A percentile compares a stretch with the other conserved stretches of the same genome.
Conservation (phyloP, 1,139 yeast species). For the Meyerozyma athensensis region DNA sequence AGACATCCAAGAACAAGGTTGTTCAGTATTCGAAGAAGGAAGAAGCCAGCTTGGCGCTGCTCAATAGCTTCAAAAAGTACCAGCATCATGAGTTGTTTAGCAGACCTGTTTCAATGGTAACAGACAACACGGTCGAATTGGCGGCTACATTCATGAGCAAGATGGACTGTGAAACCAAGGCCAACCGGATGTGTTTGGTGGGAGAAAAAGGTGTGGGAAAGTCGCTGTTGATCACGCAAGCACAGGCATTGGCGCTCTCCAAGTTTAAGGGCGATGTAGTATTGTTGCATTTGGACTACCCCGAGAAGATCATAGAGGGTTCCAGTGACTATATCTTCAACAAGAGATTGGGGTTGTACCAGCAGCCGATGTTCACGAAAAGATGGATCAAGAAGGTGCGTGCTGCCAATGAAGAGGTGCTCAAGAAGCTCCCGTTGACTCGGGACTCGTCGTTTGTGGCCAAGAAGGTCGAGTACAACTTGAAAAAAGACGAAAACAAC, state of each 20-base stretch:
- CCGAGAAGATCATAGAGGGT: slow-evolving; percentile 64
- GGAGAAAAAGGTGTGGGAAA: slow-evolving; percentile 84
- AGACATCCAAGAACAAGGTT: slow-evolving; percentile 15
- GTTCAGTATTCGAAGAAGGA: slow-evolving; percentile 20
- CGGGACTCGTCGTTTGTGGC: slow-evolving; percentile 34
- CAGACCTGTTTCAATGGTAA: slow-evolving; percentile 53
- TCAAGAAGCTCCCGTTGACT: slow-evolving; percentile 47
- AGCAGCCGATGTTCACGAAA: slow-evolving; percentile 78
- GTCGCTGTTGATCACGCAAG: slow-evolving; percentile 67
- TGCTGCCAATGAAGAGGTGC: slow-evolving; percentile 49
- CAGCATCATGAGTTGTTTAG: slow-evolving; percentile 63
- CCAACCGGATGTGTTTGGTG: slow-evolving; percentile 52
- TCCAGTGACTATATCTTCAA: slow-evolving; percentile 63
- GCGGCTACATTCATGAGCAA: slow-evolving; percentile 22
- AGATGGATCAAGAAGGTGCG: slow-evolving; percentile 55
- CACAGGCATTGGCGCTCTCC: slow-evolving; percentile 54
- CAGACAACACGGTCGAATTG: slow-evolving; percentile 27
- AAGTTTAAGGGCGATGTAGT: slow-evolving; percentile 43
- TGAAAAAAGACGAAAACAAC: slow-evolving; percentile 40
- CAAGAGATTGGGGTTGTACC: slow-evolving; percentile 45
- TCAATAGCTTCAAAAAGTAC: slow-evolving; percentile 57
- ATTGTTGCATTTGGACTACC: slow-evolving; percentile 62
- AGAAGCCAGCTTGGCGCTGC: slow-evolving; percentile 24
- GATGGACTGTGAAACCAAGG: slow-evolving; percentile 22
- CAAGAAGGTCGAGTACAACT: slow-evolving; percentile 32